These are phyloP conservation scores for Penicillium cinerascens DNA, from an alignment of 495 filamentous ascomycete species.

Conservation along the genomic window DNA sequence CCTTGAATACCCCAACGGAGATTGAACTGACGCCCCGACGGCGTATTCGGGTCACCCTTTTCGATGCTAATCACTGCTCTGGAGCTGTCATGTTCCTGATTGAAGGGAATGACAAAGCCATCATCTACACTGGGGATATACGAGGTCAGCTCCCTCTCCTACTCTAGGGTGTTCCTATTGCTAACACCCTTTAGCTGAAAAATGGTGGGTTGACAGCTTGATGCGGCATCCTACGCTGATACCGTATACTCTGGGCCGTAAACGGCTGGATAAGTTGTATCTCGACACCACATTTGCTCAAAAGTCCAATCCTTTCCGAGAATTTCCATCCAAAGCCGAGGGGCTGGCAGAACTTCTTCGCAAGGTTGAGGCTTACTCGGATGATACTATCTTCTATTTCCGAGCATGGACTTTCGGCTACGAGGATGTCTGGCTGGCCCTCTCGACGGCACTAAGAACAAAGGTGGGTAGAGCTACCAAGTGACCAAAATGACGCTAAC, in stretches of 20 bases:
- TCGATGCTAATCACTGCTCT: constrained; percentile 90
- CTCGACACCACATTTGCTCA: constrained; percentile 78
- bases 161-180: not conserved
- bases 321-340: constrained; percentile 61
- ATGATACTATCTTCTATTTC: constrained; percentile 78
- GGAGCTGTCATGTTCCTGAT: constrained; percentile 95
- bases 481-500: not conserved
- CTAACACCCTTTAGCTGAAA: constrained; percentile 46
- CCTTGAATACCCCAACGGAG: constrained; percentile 73
- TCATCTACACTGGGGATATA: constrained; percentile 92
- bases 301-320: constrained; percentile 39
- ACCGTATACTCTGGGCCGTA: constrained; percentile 66
- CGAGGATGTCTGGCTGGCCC: constrained; percentile 85
- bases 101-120: constrained; percentile 68
- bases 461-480: constrained; percentile 43
- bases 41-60: constrained; percentile 72
- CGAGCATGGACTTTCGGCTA: constrained; percentile 92
- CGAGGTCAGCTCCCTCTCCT: constrained; percentile 51
- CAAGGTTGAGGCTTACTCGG: constrained; percentile 65
- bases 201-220: constrained; percentile 66
- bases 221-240: constrained; percentile 68
- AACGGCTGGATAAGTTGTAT: constrained; percentile 73
- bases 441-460: constrained; percentile 64
- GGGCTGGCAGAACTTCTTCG: constrained; percentile 71
- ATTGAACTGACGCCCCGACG: constrained; percentile 70